These are phyloP conservation scores for Cystobasidium ongulense DNA, from an alignment of 768 basidiomycete species.

Conservation along the genomic window DNA sequence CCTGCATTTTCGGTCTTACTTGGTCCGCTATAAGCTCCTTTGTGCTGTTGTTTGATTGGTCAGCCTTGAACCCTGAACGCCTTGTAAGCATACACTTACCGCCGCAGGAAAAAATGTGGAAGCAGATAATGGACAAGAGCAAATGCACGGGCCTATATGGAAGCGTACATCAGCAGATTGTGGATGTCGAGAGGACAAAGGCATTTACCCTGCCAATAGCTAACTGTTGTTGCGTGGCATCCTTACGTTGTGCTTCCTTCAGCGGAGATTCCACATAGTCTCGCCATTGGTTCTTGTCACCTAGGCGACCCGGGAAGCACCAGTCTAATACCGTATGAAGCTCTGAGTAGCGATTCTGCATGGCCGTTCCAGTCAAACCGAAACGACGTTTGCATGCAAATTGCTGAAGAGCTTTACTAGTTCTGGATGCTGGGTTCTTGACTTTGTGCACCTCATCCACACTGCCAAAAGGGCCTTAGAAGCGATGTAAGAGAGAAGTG, in stretches of 20 bases:
- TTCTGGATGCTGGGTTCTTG: conserved; percentile 66
- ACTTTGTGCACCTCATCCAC: conserved; percentile 86
- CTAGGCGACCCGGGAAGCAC: conserved; percentile 74
- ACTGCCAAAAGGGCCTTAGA: too few relatives aligned
- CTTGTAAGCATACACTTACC: conserved; percentile 41
- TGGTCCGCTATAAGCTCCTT: conserved; percentile 63
- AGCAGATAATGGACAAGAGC: conserved; percentile 61
- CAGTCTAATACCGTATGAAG: conserved; percentile 88
- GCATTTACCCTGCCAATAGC: conserved; percentile 41
- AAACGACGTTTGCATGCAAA: conserved; percentile 64
- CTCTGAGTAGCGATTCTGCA: conserved; percentile 83
- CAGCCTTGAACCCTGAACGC: conserved; percentile 40
- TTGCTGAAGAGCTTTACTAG: conserved; percentile 61
- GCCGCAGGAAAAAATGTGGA: conserved; percentile 72
- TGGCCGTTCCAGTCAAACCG: conserved; percentile 66
- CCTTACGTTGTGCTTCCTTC: conserved; percentile 43
- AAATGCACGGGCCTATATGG: conserved; percentile 53
- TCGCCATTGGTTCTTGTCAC: conserved; percentile 67
- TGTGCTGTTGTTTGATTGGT: conserved; percentile 50
- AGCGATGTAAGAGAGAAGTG: too few relatives aligned
- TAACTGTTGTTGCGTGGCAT: conserved; percentile 41
- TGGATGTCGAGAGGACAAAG: not conserved
- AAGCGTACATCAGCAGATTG: conserved; percentile 48
- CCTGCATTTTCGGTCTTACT: conserved; percentile 33
- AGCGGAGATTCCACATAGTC: conserved; percentile 52